Evolutionary conservation across 805 yeast species (phyloP).

Genomic region (Lachancea waltii): DNA sequence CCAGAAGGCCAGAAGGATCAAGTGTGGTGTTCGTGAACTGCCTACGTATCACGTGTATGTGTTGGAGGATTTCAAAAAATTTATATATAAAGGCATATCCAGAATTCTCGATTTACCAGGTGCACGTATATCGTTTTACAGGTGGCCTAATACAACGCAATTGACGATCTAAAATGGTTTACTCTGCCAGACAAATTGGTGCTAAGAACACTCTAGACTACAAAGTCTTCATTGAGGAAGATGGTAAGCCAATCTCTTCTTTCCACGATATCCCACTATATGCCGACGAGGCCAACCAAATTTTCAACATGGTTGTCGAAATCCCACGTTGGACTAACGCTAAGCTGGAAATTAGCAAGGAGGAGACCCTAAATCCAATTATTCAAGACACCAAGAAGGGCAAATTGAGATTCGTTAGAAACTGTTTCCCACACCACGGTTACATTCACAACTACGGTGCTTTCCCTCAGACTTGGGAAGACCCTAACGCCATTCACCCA

Average conservation of each 20-base stretch:
- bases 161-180: constrained; percentile 45
- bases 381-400: constrained; percentile 97
- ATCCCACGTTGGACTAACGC: constrained; percentile 99
- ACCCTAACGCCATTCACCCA: constrained; percentile 56
- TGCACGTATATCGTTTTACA: too few relatives aligned
- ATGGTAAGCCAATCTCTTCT: constrained; percentile 91
- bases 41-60: too few relatives aligned
- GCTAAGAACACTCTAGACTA: constrained; percentile 93
- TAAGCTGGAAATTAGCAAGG: constrained; percentile 90
- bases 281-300: constrained; percentile 87
- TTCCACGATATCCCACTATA: constrained; percentile 92
- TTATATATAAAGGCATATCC: too few relatives aligned
- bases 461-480: constrained; percentile 92
- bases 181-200: constrained; percentile 88
- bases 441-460: constrained; percentile 98
- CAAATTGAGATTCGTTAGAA: constrained; percentile 89
- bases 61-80: too few relatives aligned
- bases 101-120: too few relatives aligned
- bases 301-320: constrained; percentile 88
- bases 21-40: background rate
- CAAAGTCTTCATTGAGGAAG: constrained; percentile 85
- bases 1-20: too few relatives aligned
- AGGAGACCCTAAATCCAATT: constrained; percentile 80
- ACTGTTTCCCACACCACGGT: constrained; percentile 98
- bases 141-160: background rate